Conservation (phyloP, 352 stramenopile species). For the Phytopythium ostracodes region DNA sequence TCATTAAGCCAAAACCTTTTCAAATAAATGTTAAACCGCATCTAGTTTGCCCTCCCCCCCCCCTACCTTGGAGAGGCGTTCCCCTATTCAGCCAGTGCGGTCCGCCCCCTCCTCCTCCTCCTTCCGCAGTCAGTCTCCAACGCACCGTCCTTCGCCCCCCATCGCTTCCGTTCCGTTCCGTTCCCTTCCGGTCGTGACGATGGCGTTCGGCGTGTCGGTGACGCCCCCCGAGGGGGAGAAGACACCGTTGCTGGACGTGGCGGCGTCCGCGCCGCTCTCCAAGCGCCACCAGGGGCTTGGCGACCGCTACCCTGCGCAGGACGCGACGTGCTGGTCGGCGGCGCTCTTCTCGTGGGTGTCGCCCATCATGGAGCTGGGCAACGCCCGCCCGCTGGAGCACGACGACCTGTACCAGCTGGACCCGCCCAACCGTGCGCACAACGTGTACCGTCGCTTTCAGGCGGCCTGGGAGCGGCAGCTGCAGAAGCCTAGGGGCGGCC, state of each 20-base stretch:
- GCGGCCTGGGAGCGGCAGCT: slow-evolving; percentile 40
- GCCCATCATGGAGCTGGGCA: slow-evolving; percentile 82
- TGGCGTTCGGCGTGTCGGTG: slow-evolving; percentile 3
- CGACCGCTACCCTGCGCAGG: slow-evolving; percentile 61
- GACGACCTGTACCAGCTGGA: slow-evolving; percentile 86
- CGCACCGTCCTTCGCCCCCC: neutral
- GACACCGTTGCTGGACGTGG: slow-evolving; percentile 69
- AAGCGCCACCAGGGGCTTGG: slow-evolving; percentile 42
- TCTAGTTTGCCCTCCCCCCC: too few relatives aligned
- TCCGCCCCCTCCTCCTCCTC: too few relatives aligned
- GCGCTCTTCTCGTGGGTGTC: slow-evolving; percentile 88
- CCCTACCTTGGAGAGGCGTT: too few relatives aligned
- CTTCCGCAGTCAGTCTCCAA: neutral
- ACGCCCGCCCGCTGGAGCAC: slow-evolving; percentile 66
- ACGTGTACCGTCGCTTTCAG: slow-evolving; percentile 15
- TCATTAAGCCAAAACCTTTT: too few relatives aligned
- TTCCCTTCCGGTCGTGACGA: neutral
- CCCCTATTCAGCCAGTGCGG: too few relatives aligned
- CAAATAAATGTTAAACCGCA: too few relatives aligned
- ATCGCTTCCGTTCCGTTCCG: neutral
- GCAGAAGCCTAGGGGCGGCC: slow-evolving; percentile 11
- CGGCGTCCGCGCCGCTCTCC: too few relatives aligned
- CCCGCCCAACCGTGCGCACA: slow-evolving; percentile 48
- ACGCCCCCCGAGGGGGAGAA: slow-evolving; percentile 12
- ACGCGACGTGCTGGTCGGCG: slow-evolving; percentile 40